A percentile compares a stretch with the other conserved stretches of the same genome.
Conservation (phyloP, 768 basidiomycete species). For the Paxillus ammoniavirescens region DNA sequence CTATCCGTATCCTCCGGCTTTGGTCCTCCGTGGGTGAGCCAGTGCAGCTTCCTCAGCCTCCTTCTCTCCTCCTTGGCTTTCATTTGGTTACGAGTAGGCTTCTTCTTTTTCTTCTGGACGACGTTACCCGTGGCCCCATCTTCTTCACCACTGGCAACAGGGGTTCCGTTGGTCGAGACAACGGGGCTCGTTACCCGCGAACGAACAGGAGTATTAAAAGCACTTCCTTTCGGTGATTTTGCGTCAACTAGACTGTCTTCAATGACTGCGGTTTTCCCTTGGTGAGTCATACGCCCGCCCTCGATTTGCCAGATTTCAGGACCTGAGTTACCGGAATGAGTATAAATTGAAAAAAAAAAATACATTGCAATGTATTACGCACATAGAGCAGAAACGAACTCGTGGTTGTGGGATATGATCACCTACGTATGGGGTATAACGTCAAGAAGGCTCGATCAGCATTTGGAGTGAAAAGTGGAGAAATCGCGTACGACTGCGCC, state of each 20-base stretch:
- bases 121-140: slow-evolving; percentile 43
- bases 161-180: slow-evolving; percentile 70
- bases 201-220: slow-evolving; percentile 64
- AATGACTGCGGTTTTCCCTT: slow-evolving; percentile 83
- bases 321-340: slow-evolving; percentile 42
- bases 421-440: slow-evolving; percentile 45
- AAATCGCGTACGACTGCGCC: slow-evolving; percentile 72
- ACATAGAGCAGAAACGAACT: slow-evolving; percentile 84
- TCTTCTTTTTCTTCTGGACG: slow-evolving; percentile 80
- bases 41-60: slow-evolving; percentile 73
- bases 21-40: slow-evolving; percentile 80
- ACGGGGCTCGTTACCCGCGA: slow-evolving; percentile 71
- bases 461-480: slow-evolving; percentile 11
- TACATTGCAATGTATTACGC: slow-evolving; percentile 30
- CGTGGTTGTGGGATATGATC: slow-evolving; percentile 95
- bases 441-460: slow-evolving; percentile 14
- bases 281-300: slow-evolving; percentile 76
- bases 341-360: slow-evolving; percentile 4
- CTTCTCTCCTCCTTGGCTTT: slow-evolving; percentile 89
- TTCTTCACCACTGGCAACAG: slow-evolving; percentile 77
- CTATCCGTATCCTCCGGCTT: slow-evolving; percentile 84
- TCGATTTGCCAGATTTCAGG: slow-evolving; percentile 97
- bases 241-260: slow-evolving; percentile 80
- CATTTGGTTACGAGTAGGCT: slow-evolving; percentile 81
- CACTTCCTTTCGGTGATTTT: slow-evolving; percentile 70